These are phyloP conservation scores for Ceratobasidium sp. DNA, from an alignment of 1,284 basidiomycete genomes.

Conservation along the genomic window DNA sequence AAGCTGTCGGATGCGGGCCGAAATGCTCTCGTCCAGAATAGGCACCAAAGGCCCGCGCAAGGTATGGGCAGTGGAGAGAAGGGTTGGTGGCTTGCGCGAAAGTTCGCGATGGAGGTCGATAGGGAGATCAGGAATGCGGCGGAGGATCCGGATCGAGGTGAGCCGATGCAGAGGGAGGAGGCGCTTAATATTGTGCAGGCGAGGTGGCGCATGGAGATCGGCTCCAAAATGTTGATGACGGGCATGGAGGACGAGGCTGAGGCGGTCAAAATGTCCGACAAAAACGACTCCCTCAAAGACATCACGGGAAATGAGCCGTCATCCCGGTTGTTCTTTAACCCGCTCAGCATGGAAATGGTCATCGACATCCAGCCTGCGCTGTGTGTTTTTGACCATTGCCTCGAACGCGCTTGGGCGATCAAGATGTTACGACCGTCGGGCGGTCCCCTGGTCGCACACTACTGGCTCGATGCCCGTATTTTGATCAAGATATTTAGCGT, in stretches of 20 bases:
- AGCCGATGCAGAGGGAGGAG: neutral
- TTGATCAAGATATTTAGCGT: neutral
- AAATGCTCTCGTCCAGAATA: neutral
- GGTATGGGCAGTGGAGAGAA: neutral
- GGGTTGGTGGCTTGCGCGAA: neutral
- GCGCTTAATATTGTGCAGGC: neutral
- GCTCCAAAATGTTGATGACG: neutral
- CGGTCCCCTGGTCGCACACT: neutral
- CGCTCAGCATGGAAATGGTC: neutral
- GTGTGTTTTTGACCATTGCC: neutral
- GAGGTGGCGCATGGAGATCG: neutral
- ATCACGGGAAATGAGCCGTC: neutral
- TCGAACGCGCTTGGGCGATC: neutral
- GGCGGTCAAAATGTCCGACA: neutral
- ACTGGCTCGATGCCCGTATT: neutral
- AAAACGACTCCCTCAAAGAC: neutral
- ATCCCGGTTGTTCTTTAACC: neutral
- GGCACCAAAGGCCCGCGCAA: neutral
- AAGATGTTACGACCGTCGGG: neutral
- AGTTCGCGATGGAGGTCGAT: neutral
- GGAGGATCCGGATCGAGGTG: neutral
- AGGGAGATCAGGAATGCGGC: neutral
- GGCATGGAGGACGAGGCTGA: neutral
- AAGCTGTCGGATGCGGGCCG: neutral
- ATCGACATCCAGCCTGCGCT: neutral